Base-by-base conservation (phyloP, 768 basidiomycete species). In the Leccinum broughii region DNA sequence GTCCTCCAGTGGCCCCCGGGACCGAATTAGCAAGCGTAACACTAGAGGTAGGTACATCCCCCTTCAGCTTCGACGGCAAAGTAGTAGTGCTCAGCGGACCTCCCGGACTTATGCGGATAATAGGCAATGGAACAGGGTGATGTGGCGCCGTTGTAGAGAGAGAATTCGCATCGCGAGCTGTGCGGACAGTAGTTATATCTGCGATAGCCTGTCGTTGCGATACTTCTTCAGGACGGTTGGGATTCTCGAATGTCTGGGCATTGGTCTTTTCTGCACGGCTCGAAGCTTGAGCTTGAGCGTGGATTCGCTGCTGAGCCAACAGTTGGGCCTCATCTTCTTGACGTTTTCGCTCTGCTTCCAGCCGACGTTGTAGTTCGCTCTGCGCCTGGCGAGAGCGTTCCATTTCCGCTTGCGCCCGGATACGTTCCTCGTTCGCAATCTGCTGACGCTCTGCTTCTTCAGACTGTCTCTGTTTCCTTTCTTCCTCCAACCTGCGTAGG, bases 131-230 rank as follows among this genome's bases (percentile, higher is more conserved):
- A 53, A 59, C 15, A 48, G 48, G 22, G 9, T 2, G 39, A 55
- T 50, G 56, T 15, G 52, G 24, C n/a, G 28, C 20, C n/a, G 34
- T 57, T 35, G 55, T 13, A 7, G 54, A 6, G 15, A 28, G 11
- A 13, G 37, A 22, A 41, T 44, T 54, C n/a, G 56, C 54, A 49
- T 63, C 50, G 24, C 37, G 48, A 56, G 72, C 61, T 17, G 70
- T 66, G 34, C 62, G 66, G n/a, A 76, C 72, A 50, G 62, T 68
- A 13, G 65, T 57, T 6, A 69, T 66, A 51, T 77, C 71, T 8
- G 66, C 50, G 49, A 57, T 71, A 10, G 67, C 68, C 34, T 67
- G 75, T 46, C 66, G 70, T 15, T 7, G 57, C 28, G 28, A 17
- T 17, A 34, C 41, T 22, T 51, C 55, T 54, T 54, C 50, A 2